Evolutionary conservation across 306 rosid genomes (phyloP), one percentile per base, ranked within the genome.

Genomic region (Alnus glutinosa): DNA sequence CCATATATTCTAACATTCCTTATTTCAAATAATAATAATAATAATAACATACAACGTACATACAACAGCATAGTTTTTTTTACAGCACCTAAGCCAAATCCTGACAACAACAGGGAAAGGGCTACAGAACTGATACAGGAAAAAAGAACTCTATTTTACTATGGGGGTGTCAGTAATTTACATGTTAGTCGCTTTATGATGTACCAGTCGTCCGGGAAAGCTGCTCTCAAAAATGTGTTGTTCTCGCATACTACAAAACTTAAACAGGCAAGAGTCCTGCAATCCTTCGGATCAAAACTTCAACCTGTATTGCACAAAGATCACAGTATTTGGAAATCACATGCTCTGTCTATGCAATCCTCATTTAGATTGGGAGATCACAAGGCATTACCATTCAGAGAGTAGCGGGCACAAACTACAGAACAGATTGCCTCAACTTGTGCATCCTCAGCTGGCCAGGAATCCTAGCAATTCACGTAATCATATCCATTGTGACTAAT

Each of bases 191-290:
- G 77, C n/a, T 80, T 80, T 82, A 75, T 71, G 81, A 70, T 44
- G 79, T 74, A 89, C 78, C 71, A 76, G 84, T 81, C 81, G 77
- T 75, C 64, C 19, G 79, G 81, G 77, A 86, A 80, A 68, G 47
- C 82, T 69, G 81, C 80, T 83, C 86, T 68, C 80, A 59, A 74
- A 77, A 48, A 79, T 80, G 50, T 64, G 39, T 52, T 18, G 79
- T 76, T 83, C 87, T 79, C 82, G 34, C 57, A 77, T 81, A 80
- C 87, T 85, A 82, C 89, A 89, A 79, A 91, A 84, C 81, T 87
- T 76, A 71, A 71, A 86, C 83, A 77, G 89, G 87, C 83, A 64
- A 59, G 12, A 44, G 82, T 82, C 75, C 83, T 34, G 49, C 51
- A 14, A 46, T 85, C 14, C 49, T 54, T 54, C 39, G 4, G 79